Base-by-base conservation (phyloP, 257 asterid species). In the Salvia rosmarinus region DNA sequence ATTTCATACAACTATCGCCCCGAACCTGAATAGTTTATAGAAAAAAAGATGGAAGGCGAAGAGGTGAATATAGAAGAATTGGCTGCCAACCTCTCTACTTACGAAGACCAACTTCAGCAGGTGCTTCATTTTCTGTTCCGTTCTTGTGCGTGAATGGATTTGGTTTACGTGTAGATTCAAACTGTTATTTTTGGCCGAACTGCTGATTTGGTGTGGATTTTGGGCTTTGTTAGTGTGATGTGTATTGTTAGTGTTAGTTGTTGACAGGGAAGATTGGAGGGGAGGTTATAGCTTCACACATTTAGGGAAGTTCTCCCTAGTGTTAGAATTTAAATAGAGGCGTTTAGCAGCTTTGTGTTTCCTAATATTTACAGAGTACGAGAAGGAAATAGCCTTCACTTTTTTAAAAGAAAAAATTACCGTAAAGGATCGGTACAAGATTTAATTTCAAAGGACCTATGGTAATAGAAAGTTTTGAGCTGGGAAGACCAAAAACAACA, bases 21-120 rank as follows among this genome's bases (percentile, higher is more conserved):
- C 52, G 8, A 25, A 40, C 32, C 14, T 55, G 32, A 35, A 44
- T 10, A 42, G 69, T 64, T 64, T 70, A 2, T n/a, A 5, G 66
- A 47, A 23, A 16, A 19, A 47, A 11, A 44, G 23, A 82, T 82
- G 86, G 86, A 82, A 61, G 71, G 58, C 34, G 99, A 95, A 68
- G 98, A 85, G 78, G 89, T 91, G 68, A 95, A 80, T 84, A 86
- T 88, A 68, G 88, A 87, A 75, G 98, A 95, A 78, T 88, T 95
- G 82, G 92, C 88, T 35, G 85, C 92, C 32, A 95, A 87, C 81
- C 94, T 95, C 47, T 83, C 97, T 35, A 91, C 96, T 35, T 91
- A 95, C 81, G 86, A 79, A 82, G 89, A 89, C 21, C 99, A 95
- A 89, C 98, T 95, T 80, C 88, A 77, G 37, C 96, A 95, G 97